Percentiles rank a stretch among this genome's conserved stretches.
These are phyloP conservation scores for Hanseniaspora lindneri DNA, from an alignment of 805 yeast genomes.

Conservation along the genomic window DNA sequence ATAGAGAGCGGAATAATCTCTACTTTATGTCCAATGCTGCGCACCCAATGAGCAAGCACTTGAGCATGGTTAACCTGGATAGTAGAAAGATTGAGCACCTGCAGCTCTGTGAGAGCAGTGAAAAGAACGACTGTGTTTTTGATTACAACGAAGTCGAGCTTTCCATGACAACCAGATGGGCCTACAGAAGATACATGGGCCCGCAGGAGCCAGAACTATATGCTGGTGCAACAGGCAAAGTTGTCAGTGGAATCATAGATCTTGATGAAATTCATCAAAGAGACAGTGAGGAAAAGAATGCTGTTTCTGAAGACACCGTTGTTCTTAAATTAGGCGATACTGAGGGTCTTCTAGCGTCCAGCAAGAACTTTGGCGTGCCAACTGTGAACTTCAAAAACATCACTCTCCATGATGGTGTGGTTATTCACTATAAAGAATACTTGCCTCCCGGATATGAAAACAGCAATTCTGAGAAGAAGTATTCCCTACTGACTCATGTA, in stretches of 20 bases:
- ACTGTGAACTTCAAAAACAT: conserved; percentile 31
- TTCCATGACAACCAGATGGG: conserved; percentile 46
- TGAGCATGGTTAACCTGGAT: conserved; percentile 39
- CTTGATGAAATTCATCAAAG: conserved; percentile 7
- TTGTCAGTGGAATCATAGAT: conserved; percentile 11
- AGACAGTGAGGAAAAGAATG: not conserved
- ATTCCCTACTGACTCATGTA: conserved; percentile 55
- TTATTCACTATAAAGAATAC: conserved; percentile 47
- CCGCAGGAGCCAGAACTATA: conserved; percentile 22
- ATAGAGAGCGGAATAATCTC: conserved; percentile 35
- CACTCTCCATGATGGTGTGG: conserved; percentile 15
- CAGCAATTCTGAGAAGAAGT: conserved; percentile 32
- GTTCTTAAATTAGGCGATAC: conserved; percentile 17
- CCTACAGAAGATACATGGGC: conserved; percentile 23
- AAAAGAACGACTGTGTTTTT: conserved; percentile 20
- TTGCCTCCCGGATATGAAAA: conserved; percentile 41
- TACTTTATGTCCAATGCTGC: conserved; percentile 46
- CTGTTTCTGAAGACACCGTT: conserved; percentile 14
- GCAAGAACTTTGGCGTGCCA: conserved; percentile 39
- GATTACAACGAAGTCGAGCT: conserved; percentile 37
- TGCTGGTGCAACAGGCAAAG: conserved; percentile 21
- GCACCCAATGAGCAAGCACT: conserved; percentile 41
- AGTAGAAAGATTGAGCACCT: conserved; percentile 18
- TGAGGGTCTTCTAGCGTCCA: conserved; percentile 15
- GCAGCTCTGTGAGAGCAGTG: conserved; percentile 17